Base-by-base conservation (phyloP, 2,329 filamentous ascomycete genomes). In the Alternaria metachromatica region DNA sequence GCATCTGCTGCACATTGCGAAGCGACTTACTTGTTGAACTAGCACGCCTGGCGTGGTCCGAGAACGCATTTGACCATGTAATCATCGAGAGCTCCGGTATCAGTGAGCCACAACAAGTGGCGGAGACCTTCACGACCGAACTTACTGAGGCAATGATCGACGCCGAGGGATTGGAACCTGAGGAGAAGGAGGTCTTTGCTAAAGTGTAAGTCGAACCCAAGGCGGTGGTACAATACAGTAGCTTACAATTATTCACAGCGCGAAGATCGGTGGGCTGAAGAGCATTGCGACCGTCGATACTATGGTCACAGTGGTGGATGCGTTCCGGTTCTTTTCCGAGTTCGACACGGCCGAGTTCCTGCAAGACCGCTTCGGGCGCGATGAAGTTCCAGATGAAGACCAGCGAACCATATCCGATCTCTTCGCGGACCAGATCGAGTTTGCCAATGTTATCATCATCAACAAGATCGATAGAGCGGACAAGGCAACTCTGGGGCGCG, bases 381-480 rank as follows among this genome's bases (percentile, higher is more conserved):
- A 89, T 6, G 88, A 90, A 58, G 74, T 77, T 0, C 87, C 6
- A 76, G 87, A 78, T 0, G 90, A 93, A 67, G 91, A 93, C 63
- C 90, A 93, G 68, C 82, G 90, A 0, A 92, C 89, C 0, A 90
- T 93, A 3, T 92, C 90, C 0, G 90, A 93, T 68, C 83, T 93
- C 0, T 91, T 92, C 85, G 89, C 92, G 0, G 90, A 93, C 69
- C 90, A 93, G 72, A 91, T 93, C 63, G 91, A 93, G 77, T 93
- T 93, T 69, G 90, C 90, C 0, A 90, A 93, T 67, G 89, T 92
- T 7, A 85, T 93, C 13, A 84, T 92, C 4, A 80, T 92, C 20
- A 93, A 93, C 80, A 93, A 93, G 77, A 82, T 87, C 6, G 89
- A 92, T 64, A 86, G 88, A 63, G 87, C 91, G 13, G 77, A 83